phyloP scores from a whole-genome alignment of 1,284 basidiomycete species.

The Fistulina hepatica region DNA sequence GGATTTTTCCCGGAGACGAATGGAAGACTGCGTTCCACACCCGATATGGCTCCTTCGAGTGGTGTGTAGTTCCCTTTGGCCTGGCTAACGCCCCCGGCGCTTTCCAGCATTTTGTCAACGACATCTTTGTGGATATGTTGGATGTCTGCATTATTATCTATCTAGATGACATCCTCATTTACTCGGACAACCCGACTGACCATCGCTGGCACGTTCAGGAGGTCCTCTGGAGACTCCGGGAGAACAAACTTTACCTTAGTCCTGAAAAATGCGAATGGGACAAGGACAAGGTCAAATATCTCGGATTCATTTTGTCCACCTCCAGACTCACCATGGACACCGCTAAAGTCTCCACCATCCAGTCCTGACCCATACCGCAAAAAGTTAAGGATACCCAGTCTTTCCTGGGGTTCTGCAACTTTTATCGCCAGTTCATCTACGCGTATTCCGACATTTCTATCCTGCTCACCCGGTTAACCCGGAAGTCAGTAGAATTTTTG shows the following conservation, averaged over 20 bases:
- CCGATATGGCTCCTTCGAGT: conserved; percentile 23
- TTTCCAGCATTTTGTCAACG: conserved; percentile 9
- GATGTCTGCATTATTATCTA: conserved; percentile 12
- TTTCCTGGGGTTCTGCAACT: conserved; percentile 20
- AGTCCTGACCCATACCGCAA: conserved; percentile 25
- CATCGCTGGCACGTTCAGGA: conserved; percentile 6
- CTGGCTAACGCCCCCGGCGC: conserved; percentile 11
- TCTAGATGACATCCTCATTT: conserved; percentile 16
- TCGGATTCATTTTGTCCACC: conserved; percentile 13
- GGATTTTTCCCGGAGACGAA: conserved; percentile 19
- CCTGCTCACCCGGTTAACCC: conserved; percentile 19
- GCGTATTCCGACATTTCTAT: conserved; percentile 22
- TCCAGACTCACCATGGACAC: conserved; percentile 9
- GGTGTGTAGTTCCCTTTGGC: conserved; percentile 23
- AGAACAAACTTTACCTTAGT: conserved; percentile 13
- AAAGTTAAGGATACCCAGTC: conserved; percentile 9
- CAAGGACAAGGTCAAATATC: conserved; percentile 11
- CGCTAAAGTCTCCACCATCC: conserved; percentile 24
- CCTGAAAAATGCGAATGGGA: conserved; percentile 14
- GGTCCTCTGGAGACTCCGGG: conserved; percentile 7
- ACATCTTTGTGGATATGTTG: conserved; percentile 11
- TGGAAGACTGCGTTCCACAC: conserved; percentile 25
- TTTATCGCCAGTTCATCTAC: conserved; percentile 29
- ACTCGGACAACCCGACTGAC: conserved; percentile 8
- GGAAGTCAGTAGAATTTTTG: conserved; percentile 14